phyloP scores from a whole-genome alignment of 2,329 filamentous ascomycete genomes.

The Aschersonia sp. region DNA sequence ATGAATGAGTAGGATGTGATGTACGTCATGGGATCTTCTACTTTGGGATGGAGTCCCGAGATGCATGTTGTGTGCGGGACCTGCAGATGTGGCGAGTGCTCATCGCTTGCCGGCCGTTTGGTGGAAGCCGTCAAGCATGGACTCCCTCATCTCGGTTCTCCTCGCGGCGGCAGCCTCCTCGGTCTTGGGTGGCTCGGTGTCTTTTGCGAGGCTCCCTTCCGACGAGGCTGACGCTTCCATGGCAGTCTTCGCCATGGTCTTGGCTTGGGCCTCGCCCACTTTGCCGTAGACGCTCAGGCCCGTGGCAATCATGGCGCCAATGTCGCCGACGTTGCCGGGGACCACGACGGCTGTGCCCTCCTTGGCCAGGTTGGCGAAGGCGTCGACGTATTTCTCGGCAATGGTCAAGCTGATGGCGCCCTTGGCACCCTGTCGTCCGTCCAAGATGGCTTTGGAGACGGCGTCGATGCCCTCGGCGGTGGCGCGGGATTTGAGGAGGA shows the following conservation, averaged over 20 bases:
- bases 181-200: constrained; percentile 7
- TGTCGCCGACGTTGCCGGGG: constrained; percentile 91
- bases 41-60: background rate
- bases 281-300: constrained; percentile 93
- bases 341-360: constrained; percentile 94
- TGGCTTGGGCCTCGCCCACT: constrained; percentile 68
- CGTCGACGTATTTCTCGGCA: constrained; percentile 96
- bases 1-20: background rate
- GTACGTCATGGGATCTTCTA: background rate
- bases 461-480: constrained; percentile 82
- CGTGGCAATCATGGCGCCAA: constrained; percentile 91
- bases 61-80: background rate
- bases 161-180: constrained; percentile 5
- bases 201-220: constrained; percentile 5
- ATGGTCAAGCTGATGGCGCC: constrained; percentile 76
- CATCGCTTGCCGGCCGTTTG: constrained; percentile 18
- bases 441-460: constrained; percentile 60
- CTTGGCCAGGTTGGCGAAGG: constrained; percentile 82
- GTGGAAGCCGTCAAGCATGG: constrained; percentile 25
- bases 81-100: background rate
- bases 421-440: constrained; percentile 63
- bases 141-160: constrained; percentile 19
- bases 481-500: constrained; percentile 69
- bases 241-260: constrained; percentile 42
- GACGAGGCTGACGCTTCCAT: constrained; percentile 15